Evolutionary conservation across 768 basidiomycete genomes (phyloP).

Genomic region (Trametes coccinea): DNA sequence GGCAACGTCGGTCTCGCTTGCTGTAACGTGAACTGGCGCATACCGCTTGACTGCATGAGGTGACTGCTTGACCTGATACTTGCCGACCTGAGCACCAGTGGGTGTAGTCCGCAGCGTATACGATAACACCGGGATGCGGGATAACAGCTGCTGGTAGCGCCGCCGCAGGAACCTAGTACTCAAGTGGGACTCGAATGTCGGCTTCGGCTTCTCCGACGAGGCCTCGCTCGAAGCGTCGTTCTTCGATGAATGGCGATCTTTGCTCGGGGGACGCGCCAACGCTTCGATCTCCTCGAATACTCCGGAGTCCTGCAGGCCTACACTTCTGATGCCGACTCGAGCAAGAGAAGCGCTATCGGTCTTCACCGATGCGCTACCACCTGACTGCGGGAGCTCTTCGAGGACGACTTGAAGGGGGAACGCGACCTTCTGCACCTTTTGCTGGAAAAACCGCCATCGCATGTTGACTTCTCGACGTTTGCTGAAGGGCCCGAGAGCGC

Average conservation of each 20-base stretch:
- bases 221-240: not conserved
- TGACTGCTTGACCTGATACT: conserved; percentile 37
- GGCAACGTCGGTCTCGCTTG: conserved; percentile 34
- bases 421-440: conserved; percentile 52
- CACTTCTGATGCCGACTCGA: conserved; percentile 33
- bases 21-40: conserved; percentile 20
- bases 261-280: conserved; percentile 40
- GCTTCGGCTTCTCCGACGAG: not conserved
- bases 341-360: conserved; percentile 21
- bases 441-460: conserved; percentile 62
- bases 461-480: conserved; percentile 75
- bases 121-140: conserved; percentile 56
- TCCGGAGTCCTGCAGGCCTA: conserved; percentile 45
- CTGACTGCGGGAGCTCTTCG: conserved; percentile 7
- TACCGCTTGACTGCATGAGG: conserved; percentile 31
- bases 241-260: conserved; percentile 12
- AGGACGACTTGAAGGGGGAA: conserved; percentile 60
- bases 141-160: conserved; percentile 61
- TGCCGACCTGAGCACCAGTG: not conserved
- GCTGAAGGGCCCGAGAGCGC: conserved; percentile 63
- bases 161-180: conserved; percentile 39
- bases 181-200: conserved; percentile 11
- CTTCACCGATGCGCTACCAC: not conserved
- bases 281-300: conserved; percentile 48
- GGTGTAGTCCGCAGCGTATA: conserved; percentile 25